Evolutionary conservation across 176 grass and related monocot species (phyloP).

Genomic region (Triticum timopheevii): DNA sequence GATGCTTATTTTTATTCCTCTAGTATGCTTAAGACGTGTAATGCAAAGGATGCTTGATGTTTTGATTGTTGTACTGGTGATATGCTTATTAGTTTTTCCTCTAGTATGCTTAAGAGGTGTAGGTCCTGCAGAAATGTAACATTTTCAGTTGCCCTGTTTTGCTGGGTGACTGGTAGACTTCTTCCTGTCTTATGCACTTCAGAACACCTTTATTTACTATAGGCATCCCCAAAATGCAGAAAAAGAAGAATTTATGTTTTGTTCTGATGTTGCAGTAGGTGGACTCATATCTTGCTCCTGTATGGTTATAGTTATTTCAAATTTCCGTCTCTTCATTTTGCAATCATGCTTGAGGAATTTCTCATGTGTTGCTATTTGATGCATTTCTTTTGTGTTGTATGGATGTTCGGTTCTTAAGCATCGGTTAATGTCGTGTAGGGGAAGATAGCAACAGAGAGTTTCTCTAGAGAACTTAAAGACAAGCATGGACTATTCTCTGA

Average conservation of each 20-base stretch:
- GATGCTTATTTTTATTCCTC: not conserved
- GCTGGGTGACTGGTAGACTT: not conserved
- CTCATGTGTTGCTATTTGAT: slow-evolving; percentile 10
- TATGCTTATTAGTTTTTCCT: not conserved
- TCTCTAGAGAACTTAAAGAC: slow-evolving; percentile 26
- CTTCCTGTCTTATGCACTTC: slow-evolving; percentile 6
- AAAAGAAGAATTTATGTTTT: not conserved
- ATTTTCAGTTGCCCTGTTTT: slow-evolving; percentile 1
- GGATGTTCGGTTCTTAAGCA: slow-evolving; percentile 10
- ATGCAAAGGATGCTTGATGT: not conserved
- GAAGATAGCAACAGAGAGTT: slow-evolving; percentile 33
- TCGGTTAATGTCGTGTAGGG: slow-evolving; percentile 46
- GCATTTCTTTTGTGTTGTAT: slow-evolving; percentile 26
- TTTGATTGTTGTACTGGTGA: not conserved
- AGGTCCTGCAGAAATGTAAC: slow-evolving; percentile 5
- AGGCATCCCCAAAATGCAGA: not conserved
- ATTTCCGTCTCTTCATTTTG: not conserved
- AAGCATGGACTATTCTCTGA: slow-evolving; percentile 25
- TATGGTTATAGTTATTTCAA: not conserved
- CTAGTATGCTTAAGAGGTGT: not conserved
- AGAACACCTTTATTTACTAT: not conserved
- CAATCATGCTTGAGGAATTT: not conserved
- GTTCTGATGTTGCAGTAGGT: not conserved
- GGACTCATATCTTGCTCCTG: not conserved
- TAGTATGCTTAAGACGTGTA: not conserved